Evolutionary conservation across 768 basidiomycete species (phyloP), one percentile per base, ranked within the genome.

Genomic region (Boletus huronensis): DNA sequence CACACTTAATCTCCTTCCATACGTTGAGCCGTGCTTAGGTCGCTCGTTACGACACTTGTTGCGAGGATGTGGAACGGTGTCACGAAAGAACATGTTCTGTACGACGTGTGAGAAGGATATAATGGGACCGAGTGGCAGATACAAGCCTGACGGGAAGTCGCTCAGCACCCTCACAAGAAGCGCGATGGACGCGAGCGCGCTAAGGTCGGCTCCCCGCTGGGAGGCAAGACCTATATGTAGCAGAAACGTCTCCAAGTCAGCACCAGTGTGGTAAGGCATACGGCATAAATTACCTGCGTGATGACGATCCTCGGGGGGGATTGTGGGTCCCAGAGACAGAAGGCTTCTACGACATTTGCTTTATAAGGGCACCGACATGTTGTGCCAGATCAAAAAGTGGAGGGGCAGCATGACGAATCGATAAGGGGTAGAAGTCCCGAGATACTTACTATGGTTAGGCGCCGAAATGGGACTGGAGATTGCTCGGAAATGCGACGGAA

Each of bases 1-100:
- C 43, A 52, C 52, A 55, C 58, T 43, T 56, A 57, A 47, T 45
- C 57, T 64, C 73, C 83, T 86, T 71, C 77, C 79, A 83, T 76
- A 77, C 82, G 74, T 76, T 72, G 70, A 83, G 78, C 83, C 83
- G 77, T 81, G 74, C 85, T 84, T 84, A 78, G 83, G 78, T 74
- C 79, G 79, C 78, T 82, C 82, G 83, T 79, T 83, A 81, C 83
- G 76, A 82, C 80, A 82, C 79, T 82, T 85, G 73, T 83, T 85
- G 83, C 56, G 74, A 78, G 82, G 83, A 76, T 81, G 84, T 66
- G 66, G 75, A 82, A 79, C 67, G 77, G 75, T 74, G 78, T 86
- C 69, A 67, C 75, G 71, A 63, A 62, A 72, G 65, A 63, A 65
- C 55, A 52, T 55, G 57, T 60, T 64, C 72, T 61, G 47, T 55